Evolutionary conservation across 2,329 filamentous ascomycete species (phyloP).

Genomic region (Alternaria ethzedia): DNA sequence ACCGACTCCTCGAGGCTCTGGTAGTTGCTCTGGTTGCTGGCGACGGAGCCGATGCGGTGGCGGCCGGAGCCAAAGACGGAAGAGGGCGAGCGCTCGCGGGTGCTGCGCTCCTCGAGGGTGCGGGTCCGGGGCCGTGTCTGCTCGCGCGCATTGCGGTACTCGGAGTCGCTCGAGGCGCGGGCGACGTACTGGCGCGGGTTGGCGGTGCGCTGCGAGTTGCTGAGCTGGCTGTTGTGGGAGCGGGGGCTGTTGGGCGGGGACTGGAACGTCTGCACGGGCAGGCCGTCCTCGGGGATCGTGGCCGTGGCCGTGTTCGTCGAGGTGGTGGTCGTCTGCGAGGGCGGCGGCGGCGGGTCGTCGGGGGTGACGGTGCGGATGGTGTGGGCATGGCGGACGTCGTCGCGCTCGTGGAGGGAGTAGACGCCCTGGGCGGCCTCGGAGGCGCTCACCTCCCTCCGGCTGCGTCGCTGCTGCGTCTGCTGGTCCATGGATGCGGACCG

Average conservation of each 20-base stretch:
- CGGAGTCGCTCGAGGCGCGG: conserved; percentile 43
- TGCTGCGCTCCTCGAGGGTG: conserved; percentile 56
- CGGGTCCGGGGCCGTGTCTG: conserved; percentile 60
- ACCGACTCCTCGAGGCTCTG: conserved; percentile 51
- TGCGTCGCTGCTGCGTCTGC: conserved; percentile 30
- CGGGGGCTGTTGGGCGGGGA: conserved; percentile 43
- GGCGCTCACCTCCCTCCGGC: conserved; percentile 33
- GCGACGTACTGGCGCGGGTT: conserved; percentile 36
- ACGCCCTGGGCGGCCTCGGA: conserved; percentile 23
- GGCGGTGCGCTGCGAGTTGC: conserved; percentile 17
- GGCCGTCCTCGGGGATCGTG: conserved; percentile 27
- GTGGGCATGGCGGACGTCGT: conserved; percentile 22
- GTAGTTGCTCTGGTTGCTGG: conserved; percentile 63
- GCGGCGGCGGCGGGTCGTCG: conserved; percentile 53
- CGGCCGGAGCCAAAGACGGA: conserved; percentile 55
- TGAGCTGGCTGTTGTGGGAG: conserved; percentile 28
- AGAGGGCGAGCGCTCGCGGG: conserved; percentile 51
- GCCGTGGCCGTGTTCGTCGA: conserved; percentile 1
- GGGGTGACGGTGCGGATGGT: conserved; percentile 71
- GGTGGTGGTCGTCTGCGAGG: not conserved
- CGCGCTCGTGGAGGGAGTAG: conserved; percentile 22
- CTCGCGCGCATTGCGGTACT: conserved; percentile 50
- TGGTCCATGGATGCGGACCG: conserved; percentile 38
- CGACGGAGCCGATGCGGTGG: conserved; percentile 73
- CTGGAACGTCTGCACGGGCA: conserved; percentile 13